Percentiles rank a stretch among this genome's conserved stretches.
Evolutionary conservation across 2,329 filamentous ascomycete genomes (phyloP).

Genomic region (Penicillium sp.): DNA sequence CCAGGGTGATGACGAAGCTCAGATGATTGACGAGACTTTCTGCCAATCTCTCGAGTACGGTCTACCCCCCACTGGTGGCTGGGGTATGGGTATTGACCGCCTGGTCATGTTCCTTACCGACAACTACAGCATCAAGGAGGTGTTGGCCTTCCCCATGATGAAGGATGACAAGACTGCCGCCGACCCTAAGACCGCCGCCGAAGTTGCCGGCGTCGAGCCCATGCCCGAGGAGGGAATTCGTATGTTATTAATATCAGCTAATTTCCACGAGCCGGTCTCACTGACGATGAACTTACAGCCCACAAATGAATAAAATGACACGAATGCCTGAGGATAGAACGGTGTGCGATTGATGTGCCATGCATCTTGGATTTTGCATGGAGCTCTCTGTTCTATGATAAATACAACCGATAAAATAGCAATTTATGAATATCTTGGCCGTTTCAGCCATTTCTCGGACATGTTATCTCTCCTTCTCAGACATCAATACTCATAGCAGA

Average conservation of each 20-base stretch:
- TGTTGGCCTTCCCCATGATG: conserved; percentile 96
- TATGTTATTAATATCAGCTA: conserved; percentile 35
- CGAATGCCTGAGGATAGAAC: conserved; percentile 6
- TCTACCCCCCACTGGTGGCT: conserved; percentile 90
- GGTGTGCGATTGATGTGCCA: conserved; percentile 17
- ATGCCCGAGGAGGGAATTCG: conserved; percentile 60
- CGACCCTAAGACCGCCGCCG: conserved; percentile 55
- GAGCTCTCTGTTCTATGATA: conserved; percentile 22
- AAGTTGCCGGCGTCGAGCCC: conserved; percentile 61
- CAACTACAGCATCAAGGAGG: conserved; percentile 94
- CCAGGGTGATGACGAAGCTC: conserved; percentile 95
- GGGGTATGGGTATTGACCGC: conserved; percentile 94
- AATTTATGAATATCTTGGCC: conserved; percentile 7
- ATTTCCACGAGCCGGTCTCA: conserved; percentile 23
- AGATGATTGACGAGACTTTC: conserved; percentile 95
- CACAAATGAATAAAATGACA: conserved; percentile 35
- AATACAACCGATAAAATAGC: conserved; percentile 23
- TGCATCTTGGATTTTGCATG: conserved; percentile 16
- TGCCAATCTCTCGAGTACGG: conserved; percentile 85
- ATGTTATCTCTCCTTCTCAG: not conserved
- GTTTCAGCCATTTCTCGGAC: not conserved
- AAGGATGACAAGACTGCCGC: conserved; percentile 69
- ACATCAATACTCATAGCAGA: not conserved
- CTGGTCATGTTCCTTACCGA: conserved; percentile 94
- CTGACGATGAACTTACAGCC: conserved; percentile 31